Conservation (phyloP, 805 yeast genomes). For the Jamesozyma rosinii region DNA sequence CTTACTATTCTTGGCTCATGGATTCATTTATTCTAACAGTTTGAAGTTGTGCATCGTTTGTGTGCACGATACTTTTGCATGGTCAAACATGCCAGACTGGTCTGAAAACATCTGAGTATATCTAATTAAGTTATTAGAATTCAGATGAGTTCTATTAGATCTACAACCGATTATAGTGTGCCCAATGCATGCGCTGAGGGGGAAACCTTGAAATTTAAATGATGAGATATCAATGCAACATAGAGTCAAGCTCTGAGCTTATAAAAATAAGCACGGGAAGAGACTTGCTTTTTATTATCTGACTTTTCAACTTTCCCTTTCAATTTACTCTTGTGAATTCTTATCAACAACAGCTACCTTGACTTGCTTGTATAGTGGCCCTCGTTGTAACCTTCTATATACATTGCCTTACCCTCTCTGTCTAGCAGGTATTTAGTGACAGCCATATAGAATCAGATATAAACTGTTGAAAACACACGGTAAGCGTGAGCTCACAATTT, state of each 20-base stretch:
- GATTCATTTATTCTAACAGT: slow-evolving; percentile 34
- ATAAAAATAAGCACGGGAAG: slow-evolving; percentile 42
- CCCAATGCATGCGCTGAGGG: neutral
- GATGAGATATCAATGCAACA: slow-evolving; percentile 75
- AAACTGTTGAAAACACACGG: no score
- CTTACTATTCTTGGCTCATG: slow-evolving; percentile 64
- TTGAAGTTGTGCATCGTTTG: slow-evolving; percentile 16
- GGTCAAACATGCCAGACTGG: slow-evolving; percentile 61
- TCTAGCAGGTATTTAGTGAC: no score
- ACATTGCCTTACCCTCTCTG: no score
- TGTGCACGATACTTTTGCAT: slow-evolving; percentile 35
- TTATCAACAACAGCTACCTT: no score
- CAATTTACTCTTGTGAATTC: neutral
- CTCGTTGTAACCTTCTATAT: no score
- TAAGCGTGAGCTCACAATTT: no score
- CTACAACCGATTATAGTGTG: neutral
- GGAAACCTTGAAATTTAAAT: slow-evolving; percentile 23
- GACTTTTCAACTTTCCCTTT: slow-evolving; percentile 7
- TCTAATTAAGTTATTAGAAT: neutral
- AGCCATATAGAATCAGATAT: no score
- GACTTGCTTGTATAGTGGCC: no score
- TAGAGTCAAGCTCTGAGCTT: slow-evolving; percentile 87
- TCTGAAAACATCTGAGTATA: neutral
- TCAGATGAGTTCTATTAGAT: slow-evolving; percentile 2
- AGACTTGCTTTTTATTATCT: slow-evolving; percentile 47